These are phyloP conservation scores for Neofusicoccum parvum DNA, from an alignment of 2,329 filamentous ascomycete genomes.

Conservation along the genomic window DNA sequence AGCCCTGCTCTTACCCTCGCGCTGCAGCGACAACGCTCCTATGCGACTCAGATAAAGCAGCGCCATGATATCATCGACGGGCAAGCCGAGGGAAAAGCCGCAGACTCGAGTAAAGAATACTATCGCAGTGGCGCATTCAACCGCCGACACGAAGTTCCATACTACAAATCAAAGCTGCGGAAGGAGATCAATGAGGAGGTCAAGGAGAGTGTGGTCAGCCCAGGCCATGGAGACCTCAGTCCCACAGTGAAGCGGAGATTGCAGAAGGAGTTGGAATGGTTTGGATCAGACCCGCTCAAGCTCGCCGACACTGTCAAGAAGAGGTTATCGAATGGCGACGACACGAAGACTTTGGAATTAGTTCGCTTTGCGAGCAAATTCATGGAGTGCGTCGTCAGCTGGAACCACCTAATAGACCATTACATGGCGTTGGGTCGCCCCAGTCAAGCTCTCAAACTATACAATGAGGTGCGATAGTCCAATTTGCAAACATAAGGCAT, in stretches of 20 bases:
- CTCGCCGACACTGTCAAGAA: constrained; percentile 68
- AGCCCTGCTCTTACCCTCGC: constrained; percentile 13
- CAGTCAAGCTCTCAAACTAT: constrained; percentile 73
- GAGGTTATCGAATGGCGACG: constrained; percentile 61
- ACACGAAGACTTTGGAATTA: constrained; percentile 68
- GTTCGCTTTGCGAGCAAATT: constrained; percentile 67
- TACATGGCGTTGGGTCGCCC: constrained; percentile 64
- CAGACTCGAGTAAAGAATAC: not conserved
- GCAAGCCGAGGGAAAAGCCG: not conserved
- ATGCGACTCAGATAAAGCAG: not conserved
- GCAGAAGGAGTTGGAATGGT: constrained; percentile 1
- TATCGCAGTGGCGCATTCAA: not conserved
- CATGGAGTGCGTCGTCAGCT: constrained; percentile 71
- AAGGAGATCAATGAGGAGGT: not conserved
- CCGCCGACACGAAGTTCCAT: not conserved
- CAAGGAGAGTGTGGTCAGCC: not conserved
- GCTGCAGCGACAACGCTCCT: constrained; percentile 8
- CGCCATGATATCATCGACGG: not conserved
- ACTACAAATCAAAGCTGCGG: not conserved
- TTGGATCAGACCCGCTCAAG: constrained; percentile 68
- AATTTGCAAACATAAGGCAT: not conserved
- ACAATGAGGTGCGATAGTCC: constrained; percentile 71
- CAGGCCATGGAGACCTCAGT: not conserved
- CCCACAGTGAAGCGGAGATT: not conserved
- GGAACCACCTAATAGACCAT: constrained; percentile 84